Base-by-base conservation (phyloP, 371 early-diverging fungal genomes). In the Actinomortierella ambigua region DNA sequence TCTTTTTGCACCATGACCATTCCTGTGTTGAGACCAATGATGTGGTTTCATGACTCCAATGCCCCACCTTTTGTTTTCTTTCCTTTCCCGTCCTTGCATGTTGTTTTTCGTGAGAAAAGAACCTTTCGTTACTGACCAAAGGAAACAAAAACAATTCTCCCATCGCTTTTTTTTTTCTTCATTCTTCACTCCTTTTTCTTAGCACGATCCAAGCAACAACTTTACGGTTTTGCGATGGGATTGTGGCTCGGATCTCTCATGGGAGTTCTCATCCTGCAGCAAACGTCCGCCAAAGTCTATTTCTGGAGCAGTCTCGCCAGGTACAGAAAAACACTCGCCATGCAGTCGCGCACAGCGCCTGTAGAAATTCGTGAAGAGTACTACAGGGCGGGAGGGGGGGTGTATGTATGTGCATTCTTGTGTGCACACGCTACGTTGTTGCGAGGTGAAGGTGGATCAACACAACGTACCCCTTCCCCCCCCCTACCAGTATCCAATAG, bases 181-280 rank as follows among this genome's bases (percentile, higher is more conserved):
- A n/a, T 8, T 0, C 34, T 3, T 27, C 22, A 27, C 49, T 34
- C 29, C 5, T 48, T 43, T 42, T 29, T 27, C 50, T 43, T 55
- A 70, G 71, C 29, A 8, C 71, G 71, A 17, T 70, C 71, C 9
- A 65, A 46, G 49, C 71, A 70, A n/a, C 71, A 70, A 41, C 50
- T 65, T 22, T 65, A 65, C 24, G 71, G 71, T 13, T 56, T 70
- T 23, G 13, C 58, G 23, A 46, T 70, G 27, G 71, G 71, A 24
- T 59, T 70, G 29, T 65, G 65, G 65, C 58, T 70, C 27, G 71
- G 71, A 22, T 65, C 58, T 24, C 62, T 70, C 20, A 58, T 70
- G 62, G 53, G 62, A 24, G 54, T 70, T 20, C 34, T 70, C 50
- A 48, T 65, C 23, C 34, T 70, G 39, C 71, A 70, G 46, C 65